A percentile compares a stretch with the other conserved stretches of the same genome.
Conservation (phyloP, 2,329 filamentous ascomycete species). For the Cercospora zeae-maydis region DNA sequence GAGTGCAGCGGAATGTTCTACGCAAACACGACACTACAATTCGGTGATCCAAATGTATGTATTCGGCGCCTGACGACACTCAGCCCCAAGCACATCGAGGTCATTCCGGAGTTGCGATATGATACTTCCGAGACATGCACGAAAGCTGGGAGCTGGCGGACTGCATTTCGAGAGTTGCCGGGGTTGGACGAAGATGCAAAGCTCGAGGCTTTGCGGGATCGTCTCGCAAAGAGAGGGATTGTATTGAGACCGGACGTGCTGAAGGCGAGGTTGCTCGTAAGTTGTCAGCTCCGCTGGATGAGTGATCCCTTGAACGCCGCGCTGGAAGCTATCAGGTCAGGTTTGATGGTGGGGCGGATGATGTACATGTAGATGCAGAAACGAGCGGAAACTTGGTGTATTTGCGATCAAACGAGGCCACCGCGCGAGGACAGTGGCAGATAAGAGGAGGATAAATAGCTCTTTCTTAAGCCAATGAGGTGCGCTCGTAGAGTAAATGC, state of each 20-base stretch:
- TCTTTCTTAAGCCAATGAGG: no score
- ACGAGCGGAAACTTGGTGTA: neutral
- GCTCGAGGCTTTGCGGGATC: constrained; percentile 18
- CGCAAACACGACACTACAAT: constrained; percentile 20
- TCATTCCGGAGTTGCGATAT: constrained; percentile 21
- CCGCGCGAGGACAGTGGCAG: neutral
- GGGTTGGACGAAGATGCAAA: constrained; percentile 24
- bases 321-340: constrained; percentile 20
- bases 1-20: constrained; percentile 15
- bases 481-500: no score
- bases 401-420: neutral
- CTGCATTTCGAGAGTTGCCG: constrained; percentile 18
- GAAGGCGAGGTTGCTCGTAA: constrained; percentile 17
- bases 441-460: neutral
- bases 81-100: constrained; percentile 6
- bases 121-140: constrained; percentile 19
- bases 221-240: constrained; percentile 14
- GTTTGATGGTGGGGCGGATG: constrained; percentile 20
- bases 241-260: constrained; percentile 15
- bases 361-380: constrained; percentile 16
- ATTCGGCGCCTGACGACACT: constrained; percentile 14
- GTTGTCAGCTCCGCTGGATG: constrained; percentile 16
- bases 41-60: constrained; percentile 12
- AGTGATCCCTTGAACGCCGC: constrained; percentile 19
- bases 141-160: constrained; percentile 18